Evolutionary conservation across 805 yeast genomes (phyloP).

Genomic region (Ogataea polymorpha): DNA sequence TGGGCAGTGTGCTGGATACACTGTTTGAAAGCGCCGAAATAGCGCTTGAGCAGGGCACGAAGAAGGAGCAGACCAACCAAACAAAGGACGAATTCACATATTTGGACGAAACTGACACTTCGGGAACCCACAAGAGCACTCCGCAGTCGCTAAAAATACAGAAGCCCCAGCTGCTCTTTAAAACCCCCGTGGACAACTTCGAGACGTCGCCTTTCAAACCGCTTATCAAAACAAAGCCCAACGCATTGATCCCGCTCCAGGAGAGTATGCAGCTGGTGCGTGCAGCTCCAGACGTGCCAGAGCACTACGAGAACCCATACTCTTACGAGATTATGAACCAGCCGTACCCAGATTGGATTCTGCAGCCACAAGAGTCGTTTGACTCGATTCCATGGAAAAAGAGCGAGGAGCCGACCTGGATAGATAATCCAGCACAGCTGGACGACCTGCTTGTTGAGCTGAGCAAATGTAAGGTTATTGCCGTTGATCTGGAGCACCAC

Average conservation of each 20-base stretch:
- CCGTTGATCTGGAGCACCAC: conserved; percentile 95
- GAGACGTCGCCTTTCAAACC: conserved; percentile 78
- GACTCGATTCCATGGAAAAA: conserved; percentile 61
- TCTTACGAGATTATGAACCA: conserved; percentile 65
- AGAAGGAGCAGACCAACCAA: conserved; percentile 16
- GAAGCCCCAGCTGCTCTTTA: conserved; percentile 72
- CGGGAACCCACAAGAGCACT: conserved; percentile 6
- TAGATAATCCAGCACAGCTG: conserved; percentile 56
- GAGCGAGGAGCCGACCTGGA: conserved; percentile 60
- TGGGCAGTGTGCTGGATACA: conserved; percentile 62
- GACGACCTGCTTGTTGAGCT: conserved; percentile 54
- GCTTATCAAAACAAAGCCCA: conserved; percentile 65
- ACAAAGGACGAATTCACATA: conserved; percentile 38
- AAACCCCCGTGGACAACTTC: conserved; percentile 55
- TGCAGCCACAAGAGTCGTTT: conserved; percentile 43
- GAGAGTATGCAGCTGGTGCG: conserved; percentile 42
- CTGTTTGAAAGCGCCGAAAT: conserved; percentile 76
- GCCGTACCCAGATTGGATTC: conserved; percentile 61
- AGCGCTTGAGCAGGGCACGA: conserved; percentile 48
- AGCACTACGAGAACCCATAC: conserved; percentile 80
- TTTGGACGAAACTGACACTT: conserved; percentile 51
- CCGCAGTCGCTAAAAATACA: conserved; percentile 17
- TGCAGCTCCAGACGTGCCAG: conserved; percentile 42
- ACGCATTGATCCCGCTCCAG: conserved; percentile 56
- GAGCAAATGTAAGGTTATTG: conserved; percentile 56